Percentiles rank a stretch among this genome's conserved stretches.
Conservation (phyloP, 148 eudicot genomes). For the Diospyros lotus region DNA sequence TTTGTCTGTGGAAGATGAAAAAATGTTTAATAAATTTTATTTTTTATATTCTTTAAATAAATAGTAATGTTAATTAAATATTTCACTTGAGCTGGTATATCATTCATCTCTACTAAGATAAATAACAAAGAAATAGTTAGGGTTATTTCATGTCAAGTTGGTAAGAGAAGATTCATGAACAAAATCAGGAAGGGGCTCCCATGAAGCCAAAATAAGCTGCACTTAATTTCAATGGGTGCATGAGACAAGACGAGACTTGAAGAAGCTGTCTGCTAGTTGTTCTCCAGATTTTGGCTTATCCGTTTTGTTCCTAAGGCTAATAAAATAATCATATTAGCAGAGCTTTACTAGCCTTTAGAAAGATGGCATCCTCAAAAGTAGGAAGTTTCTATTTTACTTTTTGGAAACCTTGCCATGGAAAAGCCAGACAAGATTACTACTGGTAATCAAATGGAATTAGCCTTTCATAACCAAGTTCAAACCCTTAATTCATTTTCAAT, state of each 20-base stretch:
- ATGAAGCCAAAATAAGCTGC: constrained; percentile 8
- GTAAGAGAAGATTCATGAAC: constrained; percentile 6
- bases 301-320: neutral
- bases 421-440: constrained; percentile 23
- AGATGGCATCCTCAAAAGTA: constrained; percentile 15
- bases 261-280: constrained; percentile 12
- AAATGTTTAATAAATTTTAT: too few species aligned
- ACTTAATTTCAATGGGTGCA: constrained; percentile 2
- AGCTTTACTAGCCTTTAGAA: neutral
- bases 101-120: too few species aligned
- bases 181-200: neutral
- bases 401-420: constrained; percentile 17
- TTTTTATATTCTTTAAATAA: too few species aligned
- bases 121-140: neutral
- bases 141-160: neutral
- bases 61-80: too few species aligned
- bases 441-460: neutral
- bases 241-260: neutral
- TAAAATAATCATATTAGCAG: neutral
- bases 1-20: too few species aligned
- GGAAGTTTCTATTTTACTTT: constrained; percentile 22
- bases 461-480: constrained; percentile 5
- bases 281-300: constrained; percentile 8
- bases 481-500: neutral
- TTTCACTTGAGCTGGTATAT: too few species aligned